phyloP scores from a whole-genome alignment of 75 land plant genomes.

The Ceratopteris richardii region DNA sequence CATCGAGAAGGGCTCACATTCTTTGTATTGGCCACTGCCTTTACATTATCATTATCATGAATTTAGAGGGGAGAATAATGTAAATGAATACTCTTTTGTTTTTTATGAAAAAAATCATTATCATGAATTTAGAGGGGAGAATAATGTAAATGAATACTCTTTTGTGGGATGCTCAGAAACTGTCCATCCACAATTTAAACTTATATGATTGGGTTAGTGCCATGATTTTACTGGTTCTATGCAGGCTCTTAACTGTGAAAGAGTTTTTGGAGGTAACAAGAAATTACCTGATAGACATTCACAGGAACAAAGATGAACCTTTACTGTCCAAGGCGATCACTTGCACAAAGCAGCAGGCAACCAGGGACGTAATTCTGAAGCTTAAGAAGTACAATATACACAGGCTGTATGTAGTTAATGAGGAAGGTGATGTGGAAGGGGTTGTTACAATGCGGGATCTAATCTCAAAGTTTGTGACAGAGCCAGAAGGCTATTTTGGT shows the following conservation, averaged over 20 bases:
- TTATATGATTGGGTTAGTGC: not conserved
- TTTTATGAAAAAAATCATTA: too few species aligned
- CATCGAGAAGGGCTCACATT: too few species aligned
- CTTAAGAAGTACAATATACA: conserved; percentile 57
- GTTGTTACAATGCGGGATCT: conserved; percentile 82
- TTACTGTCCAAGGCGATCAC: conserved; percentile 31
- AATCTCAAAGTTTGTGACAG: conserved; percentile 78
- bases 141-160: too few species aligned
- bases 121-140: too few species aligned
- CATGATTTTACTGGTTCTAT: not conserved
- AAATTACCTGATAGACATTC: conserved; percentile 24
- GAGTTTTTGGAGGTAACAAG: conserved; percentile 52
- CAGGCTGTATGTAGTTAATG: conserved; percentile 66
- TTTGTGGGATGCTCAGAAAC: too few species aligned
- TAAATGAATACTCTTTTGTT: too few species aligned
- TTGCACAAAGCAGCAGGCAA: conserved; percentile 28
- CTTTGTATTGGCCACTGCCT: too few species aligned
- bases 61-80: too few species aligned
- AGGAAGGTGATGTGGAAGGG: conserved; percentile 51
- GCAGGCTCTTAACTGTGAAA: conserved; percentile 65
- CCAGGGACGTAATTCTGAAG: conserved; percentile 43
- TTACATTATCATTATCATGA: too few species aligned
- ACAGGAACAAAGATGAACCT: conserved; percentile 34
- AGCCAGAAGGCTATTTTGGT: conserved; percentile 80
- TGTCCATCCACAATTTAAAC: too few species aligned